These are phyloP conservation scores for Calonectria montana DNA, from an alignment of 2,329 filamentous ascomycete genomes.

Conservation along the genomic window DNA sequence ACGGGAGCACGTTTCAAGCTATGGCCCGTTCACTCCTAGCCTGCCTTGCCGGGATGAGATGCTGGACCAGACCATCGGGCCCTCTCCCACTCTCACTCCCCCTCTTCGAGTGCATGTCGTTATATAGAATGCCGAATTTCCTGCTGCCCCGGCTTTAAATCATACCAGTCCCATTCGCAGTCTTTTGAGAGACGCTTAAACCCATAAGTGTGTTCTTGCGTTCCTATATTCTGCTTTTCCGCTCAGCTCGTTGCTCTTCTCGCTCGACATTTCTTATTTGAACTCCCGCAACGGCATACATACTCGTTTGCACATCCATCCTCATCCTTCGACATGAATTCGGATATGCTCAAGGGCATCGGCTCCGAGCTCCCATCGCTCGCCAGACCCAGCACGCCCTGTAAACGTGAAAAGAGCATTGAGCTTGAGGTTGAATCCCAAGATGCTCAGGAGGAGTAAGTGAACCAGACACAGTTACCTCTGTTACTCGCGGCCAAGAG, in stretches of 20 bases:
- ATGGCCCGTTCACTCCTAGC: not conserved
- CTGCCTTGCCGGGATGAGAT: not conserved
- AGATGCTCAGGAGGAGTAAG: conserved; percentile 17
- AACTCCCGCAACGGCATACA: not conserved
- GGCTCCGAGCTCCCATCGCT: conserved; percentile 30
- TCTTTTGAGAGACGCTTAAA: conserved; percentile 7
- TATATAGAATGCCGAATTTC: conserved; percentile 9
- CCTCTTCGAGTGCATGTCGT: not conserved
- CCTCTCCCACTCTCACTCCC: not conserved
- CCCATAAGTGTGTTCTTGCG: not conserved
- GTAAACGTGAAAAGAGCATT: conserved; percentile 34
- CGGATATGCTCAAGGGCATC: conserved; percentile 28
- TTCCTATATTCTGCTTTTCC: not conserved
- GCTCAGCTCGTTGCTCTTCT: not conserved
- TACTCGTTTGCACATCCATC: not conserved
- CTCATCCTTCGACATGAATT: conserved; percentile 25
- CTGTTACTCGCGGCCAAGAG: not conserved
- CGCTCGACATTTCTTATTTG: not conserved
- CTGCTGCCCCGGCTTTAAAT: not conserved
- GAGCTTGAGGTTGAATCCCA: conserved; percentile 31
- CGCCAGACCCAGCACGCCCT: not conserved
- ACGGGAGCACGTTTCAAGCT: not conserved
- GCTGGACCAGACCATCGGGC: conserved; percentile 22
- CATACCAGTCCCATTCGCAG: not conserved
- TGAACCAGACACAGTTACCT: not conserved